Evolutionary conservation across 495 filamentous ascomycete genomes (phyloP).

Genomic region (Tetracladium setigerum): DNA sequence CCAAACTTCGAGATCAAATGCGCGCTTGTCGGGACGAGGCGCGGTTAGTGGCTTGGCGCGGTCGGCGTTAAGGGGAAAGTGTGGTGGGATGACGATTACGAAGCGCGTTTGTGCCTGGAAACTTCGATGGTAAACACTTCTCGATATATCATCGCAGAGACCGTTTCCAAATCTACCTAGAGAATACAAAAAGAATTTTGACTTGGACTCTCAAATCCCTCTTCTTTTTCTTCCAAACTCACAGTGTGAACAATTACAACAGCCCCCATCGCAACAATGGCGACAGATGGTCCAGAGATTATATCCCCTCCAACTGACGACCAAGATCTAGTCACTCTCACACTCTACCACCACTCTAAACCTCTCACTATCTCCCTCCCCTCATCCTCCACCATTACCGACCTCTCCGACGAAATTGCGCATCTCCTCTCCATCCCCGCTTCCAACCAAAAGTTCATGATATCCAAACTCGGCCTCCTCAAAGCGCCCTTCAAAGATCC

Average conservation of each 20-base stretch:
- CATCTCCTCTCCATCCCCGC: constrained; percentile 52
- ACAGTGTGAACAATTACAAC: not conserved
- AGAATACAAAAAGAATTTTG: not conserved
- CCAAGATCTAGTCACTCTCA: constrained; percentile 10
- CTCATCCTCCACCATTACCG: constrained; percentile 43
- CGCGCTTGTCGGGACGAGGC: not conserved
- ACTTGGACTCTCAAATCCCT: not conserved
- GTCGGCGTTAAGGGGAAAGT: not conserved
- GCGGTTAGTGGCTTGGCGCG: not conserved
- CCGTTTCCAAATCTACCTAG: not conserved
- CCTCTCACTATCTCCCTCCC: constrained; percentile 35
- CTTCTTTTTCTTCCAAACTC: not conserved
- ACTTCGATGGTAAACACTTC: constrained; percentile 4
- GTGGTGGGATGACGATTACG: constrained; percentile 5
- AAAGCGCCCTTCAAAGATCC: constrained; percentile 55
- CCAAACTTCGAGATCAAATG: not conserved
- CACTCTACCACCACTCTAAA: constrained; percentile 43
- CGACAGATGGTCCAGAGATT: constrained; percentile 18
- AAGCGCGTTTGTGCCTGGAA: constrained; percentile 10
- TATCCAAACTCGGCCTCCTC: constrained; percentile 58
- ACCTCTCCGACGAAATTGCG: constrained; percentile 52
- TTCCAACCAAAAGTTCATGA: constrained; percentile 68
- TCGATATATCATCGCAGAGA: not conserved
- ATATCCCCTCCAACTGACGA: constrained; percentile 9
- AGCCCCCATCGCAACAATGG: constrained; percentile 7